These are phyloP conservation scores for Fusarium sp. DNA, from an alignment of 2,329 filamentous ascomycete species.

Conservation along the genomic window DNA sequence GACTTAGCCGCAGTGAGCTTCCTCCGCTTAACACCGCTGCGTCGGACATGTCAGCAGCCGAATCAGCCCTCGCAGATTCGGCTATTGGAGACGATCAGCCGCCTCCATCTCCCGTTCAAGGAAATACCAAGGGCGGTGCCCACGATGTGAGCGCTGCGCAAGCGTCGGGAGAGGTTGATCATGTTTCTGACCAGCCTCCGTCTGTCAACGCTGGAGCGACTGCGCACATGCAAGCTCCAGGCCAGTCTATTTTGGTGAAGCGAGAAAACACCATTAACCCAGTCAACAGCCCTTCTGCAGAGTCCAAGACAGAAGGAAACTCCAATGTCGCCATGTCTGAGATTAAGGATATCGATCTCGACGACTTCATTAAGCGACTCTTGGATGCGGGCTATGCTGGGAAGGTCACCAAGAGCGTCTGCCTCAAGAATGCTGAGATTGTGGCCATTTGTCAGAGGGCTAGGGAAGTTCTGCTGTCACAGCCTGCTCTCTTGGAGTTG, in stretches of 20 bases:
- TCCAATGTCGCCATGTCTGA: constrained; percentile 82
- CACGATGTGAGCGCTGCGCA: constrained; percentile 84
- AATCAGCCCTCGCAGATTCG: constrained; percentile 50
- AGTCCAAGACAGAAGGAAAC: constrained; percentile 54
- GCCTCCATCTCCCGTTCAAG: constrained; percentile 88
- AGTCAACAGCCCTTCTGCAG: constrained; percentile 61
- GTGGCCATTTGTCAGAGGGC: constrained; percentile 90
- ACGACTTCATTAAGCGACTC: constrained; percentile 95
- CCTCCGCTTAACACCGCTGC: constrained; percentile 53
- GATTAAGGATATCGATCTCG: constrained; percentile 90
- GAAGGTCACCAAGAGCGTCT: constrained; percentile 97
- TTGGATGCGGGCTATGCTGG: constrained; percentile 94
- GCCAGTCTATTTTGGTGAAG: constrained; percentile 89
- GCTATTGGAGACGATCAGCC: constrained; percentile 60
- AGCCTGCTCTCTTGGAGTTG: constrained; percentile 90
- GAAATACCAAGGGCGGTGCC: constrained; percentile 75
- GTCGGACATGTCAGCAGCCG: constrained; percentile 51
- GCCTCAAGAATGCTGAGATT: constrained; percentile 97
- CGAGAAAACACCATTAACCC: constrained; percentile 77
- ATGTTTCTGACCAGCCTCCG: constrained; percentile 91
- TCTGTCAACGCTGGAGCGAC: constrained; percentile 68
- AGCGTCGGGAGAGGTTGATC: constrained; percentile 88
- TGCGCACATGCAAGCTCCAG: constrained; percentile 72
- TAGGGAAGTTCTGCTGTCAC: constrained; percentile 87
- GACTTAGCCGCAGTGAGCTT: constrained; percentile 56